These are phyloP conservation scores for Rhizopogon vulgaris DNA, from an alignment of 768 basidiomycete species.

Conservation along the genomic window DNA sequence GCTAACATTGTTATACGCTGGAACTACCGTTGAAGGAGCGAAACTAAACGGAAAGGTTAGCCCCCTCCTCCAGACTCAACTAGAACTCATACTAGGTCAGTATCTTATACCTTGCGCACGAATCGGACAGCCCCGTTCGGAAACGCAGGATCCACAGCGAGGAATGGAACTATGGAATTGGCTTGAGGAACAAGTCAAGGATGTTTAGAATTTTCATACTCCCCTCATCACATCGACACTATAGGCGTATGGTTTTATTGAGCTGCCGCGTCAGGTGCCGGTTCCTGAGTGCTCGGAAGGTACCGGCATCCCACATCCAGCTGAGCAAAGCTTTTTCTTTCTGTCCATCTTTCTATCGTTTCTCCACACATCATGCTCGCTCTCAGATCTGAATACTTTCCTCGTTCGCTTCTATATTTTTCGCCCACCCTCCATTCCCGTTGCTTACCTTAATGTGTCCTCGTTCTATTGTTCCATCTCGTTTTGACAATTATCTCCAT, in stretches of 20 bases:
- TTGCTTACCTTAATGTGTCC: no score
- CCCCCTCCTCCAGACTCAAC: background rate
- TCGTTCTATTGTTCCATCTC: no score
- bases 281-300: no score
- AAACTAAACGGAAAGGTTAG: constrained; percentile 40
- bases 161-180: constrained; percentile 7
- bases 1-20: constrained; percentile 45
- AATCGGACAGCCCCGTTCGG: constrained; percentile 24
- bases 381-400: no score
- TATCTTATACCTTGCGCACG: constrained; percentile 43
- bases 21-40: constrained; percentile 35
- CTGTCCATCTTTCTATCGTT: no score
- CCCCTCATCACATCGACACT: background rate
- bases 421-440: no score
- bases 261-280: background rate
- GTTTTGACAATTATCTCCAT: no score
- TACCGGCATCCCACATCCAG: no score
- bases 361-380: no score
- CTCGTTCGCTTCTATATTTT: no score
- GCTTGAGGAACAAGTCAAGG: constrained; percentile 1
- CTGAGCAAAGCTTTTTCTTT: no score
- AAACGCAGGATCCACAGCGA: constrained; percentile 28
- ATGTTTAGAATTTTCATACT: background rate
- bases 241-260: constrained; percentile 4
- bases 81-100: constrained; percentile 13